Evolutionary conservation across 208 protist genomes (phyloP), one percentile per base, ranked within the genome.

Genomic region (Angomonas deanei): DNA sequence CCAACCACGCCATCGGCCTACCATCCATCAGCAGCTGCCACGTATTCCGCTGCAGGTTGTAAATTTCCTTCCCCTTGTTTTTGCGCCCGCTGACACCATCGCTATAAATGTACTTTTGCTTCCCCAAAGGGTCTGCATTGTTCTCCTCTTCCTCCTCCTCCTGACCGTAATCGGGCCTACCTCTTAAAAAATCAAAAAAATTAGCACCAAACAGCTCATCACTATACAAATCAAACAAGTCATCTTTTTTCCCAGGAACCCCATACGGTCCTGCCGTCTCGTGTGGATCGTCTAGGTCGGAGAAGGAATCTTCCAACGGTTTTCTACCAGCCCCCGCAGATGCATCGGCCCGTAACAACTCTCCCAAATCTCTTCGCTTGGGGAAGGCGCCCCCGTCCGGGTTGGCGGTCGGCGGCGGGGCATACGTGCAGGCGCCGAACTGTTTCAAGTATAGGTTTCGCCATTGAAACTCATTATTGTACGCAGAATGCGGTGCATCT

Each of bases 21-120:
- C 91, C 36, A 69, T 95, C 89, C 80, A 95, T 91, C 15, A 95
- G 69, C 39, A 95, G 64, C n/a, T 64, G 57, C 86, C 89, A 95
- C 30, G 86, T 77, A 30, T 92, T 80, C 38, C 82, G 79, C 24
- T 92, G 89, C 13, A 95, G 64, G 27, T 66, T 60, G 39, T 80
- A 61, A 19, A 91, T 67, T 17, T 77, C 75, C 6, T 88, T 88
- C 60, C 23, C 2, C 5, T 1, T 34, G 27, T 24, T 27, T 19
- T 1, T 27, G 13, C 23, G 3, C 2, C 3, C 47, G 47, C 2
- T 27, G 19, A n/a, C n/a, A n/a, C n/a, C n/a, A n/a, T n/a, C 36
- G 36, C 11, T 42, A 15, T 42, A 8, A n/a, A 15, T 8, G 54
- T n/a, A 15, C 15, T 54, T 6, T 30, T 31, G 54, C 54, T 59